Percentiles rank a stretch among this genome's conserved stretches.
These are phyloP conservation scores for Colletotrichum spinosum DNA, from an alignment of 2,329 filamentous ascomycete species.

Conservation along the genomic window DNA sequence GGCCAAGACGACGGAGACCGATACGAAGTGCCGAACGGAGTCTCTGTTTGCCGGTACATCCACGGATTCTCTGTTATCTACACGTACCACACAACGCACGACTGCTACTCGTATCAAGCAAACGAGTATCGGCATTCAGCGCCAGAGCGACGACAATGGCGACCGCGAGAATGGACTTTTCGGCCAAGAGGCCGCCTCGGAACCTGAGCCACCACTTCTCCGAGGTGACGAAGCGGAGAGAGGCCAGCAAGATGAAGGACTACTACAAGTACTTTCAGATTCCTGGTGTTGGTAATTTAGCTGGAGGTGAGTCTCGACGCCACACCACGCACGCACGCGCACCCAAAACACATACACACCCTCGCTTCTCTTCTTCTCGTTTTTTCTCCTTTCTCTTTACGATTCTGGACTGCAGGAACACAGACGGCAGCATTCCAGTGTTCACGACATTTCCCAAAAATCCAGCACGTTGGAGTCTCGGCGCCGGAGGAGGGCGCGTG, in stretches of 20 bases:
- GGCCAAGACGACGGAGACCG: too few relatives aligned
- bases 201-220: slow-evolving; percentile 87
- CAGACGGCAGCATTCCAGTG: too few relatives aligned
- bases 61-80: too few relatives aligned
- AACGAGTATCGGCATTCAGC: background rate
- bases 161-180: slow-evolving; percentile 14
- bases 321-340: too few relatives aligned
- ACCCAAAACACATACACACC: too few relatives aligned
- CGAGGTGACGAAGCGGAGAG: slow-evolving; percentile 72
- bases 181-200: slow-evolving; percentile 59
- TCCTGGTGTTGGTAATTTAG: slow-evolving; percentile 71
- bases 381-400: background rate
- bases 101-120: too few relatives aligned
- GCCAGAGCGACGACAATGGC: slow-evolving; percentile 14
- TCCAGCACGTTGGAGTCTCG: too few relatives aligned
- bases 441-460: too few relatives aligned
- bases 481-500: too few relatives aligned
- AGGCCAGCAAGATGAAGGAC: slow-evolving; percentile 76
- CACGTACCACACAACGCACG: too few relatives aligned
- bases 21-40: too few relatives aligned
- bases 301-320: slow-evolving; percentile 62
- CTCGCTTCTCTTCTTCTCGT: background rate
- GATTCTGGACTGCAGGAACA: background rate
- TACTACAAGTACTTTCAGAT: slow-evolving; percentile 88
- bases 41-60: too few relatives aligned